Conservation (phyloP, 441 rosid genomes). For the Jatropha multifida region DNA sequence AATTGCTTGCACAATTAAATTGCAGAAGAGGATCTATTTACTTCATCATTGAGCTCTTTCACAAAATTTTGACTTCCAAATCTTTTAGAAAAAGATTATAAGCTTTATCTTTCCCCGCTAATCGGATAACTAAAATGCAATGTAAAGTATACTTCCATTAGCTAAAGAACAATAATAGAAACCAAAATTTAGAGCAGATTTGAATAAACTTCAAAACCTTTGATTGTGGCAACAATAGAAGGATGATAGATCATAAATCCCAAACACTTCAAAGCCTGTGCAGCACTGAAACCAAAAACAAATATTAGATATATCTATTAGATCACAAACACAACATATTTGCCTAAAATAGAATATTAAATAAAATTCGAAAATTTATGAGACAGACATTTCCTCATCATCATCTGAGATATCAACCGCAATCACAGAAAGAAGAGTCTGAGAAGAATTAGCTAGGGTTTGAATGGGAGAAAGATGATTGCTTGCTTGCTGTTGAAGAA, state of each 20-base stretch:
- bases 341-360: background rate
- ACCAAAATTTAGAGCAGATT: background rate
- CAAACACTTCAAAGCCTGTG: conserved; percentile 59
- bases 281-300: conserved; percentile 39
- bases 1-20: background rate
- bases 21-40: background rate
- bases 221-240: conserved; percentile 33
- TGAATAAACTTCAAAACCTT: conserved; percentile 27
- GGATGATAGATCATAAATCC: conserved; percentile 60
- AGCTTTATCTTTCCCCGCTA: background rate
- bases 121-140: background rate
- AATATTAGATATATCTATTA: background rate
- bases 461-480: conserved; percentile 28
- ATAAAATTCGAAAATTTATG: background rate
- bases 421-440: conserved; percentile 23
- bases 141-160: background rate
- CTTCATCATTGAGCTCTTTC: background rate
- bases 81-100: background rate
- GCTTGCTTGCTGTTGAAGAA: conserved; percentile 39
- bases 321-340: background rate
- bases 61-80: background rate
- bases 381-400: conserved; percentile 49
- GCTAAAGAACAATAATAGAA: background rate
- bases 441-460: conserved; percentile 31
- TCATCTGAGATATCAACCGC: conserved; percentile 30